Base-by-base conservation (phyloP, 176 grass and related monocot genomes). In the Chrysopogon serrulatus region DNA sequence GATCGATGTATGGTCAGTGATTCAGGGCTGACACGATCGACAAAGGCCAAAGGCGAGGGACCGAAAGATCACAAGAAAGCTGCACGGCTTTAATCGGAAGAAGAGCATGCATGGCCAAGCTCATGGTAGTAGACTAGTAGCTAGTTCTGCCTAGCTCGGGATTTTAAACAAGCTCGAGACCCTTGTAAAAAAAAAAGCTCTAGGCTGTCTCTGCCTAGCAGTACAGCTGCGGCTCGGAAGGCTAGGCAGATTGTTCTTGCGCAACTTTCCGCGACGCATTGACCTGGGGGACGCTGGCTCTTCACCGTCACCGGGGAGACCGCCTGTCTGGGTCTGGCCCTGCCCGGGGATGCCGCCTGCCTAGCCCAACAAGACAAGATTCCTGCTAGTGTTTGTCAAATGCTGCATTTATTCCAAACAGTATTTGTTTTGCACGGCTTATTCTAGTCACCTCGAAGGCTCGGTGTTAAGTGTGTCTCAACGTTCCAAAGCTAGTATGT, bases 11-110 rank as follows among this genome's bases (percentile, higher is more conserved):
- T 39, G 37, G 37, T 4, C 43, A 45, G 43, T 15, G 43, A 45
- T 15, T 15, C 43, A 45, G 43, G 12, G 12, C 43, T 45, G 43
- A 45, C 12, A 45, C 12, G 43, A 45, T 45, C 43, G 43, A 45
- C 14, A 4, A 6, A 15, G 43, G 43, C 11, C 14, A 16, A 45
- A 15, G 43, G 15, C 13, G 43, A 45, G 10, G 13, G 43, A 16
- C 14, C 43, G 13, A 45, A 35, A 65, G 77, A 84, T 79, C 79
- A 83, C 68, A 79, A 67, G 87, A 79, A 88, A 84, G 74, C 35
- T 44, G 67, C 43, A 2, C 6, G 35, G 27, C 57, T 79, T 73
- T 56, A n/a, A 71, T 68, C 31, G 40, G 65, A 79, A 65, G 56
- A 15, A 6, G 49, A 33, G 24, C 57, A 21, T 18, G n/a, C n/a